Conservation (phyloP, 257 asterid genomes). For the Solanum dulcamara region DNA sequence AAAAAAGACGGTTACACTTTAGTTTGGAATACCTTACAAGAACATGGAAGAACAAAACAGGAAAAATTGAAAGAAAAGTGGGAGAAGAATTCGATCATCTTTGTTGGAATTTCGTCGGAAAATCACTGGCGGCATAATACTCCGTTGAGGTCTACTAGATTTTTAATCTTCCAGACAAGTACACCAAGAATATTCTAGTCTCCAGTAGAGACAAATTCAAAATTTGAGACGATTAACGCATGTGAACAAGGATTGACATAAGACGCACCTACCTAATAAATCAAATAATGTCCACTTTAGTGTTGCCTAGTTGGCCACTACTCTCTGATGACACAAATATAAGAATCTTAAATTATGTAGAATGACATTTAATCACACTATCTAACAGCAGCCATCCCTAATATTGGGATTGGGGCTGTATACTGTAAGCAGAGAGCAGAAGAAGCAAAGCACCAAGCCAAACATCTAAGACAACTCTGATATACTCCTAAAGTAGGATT, state of each 20-base stretch:
- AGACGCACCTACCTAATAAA: not conserved
- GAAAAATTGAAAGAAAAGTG: too few relatives aligned
- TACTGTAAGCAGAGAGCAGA: not conserved
- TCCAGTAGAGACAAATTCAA: not conserved
- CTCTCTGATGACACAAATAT: not conserved
- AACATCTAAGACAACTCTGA: not conserved
- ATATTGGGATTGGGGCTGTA: not conserved
- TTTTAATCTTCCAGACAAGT: not conserved
- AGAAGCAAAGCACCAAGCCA: not conserved
- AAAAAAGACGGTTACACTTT: too few relatives aligned
- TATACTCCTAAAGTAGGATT: constrained; percentile 14
- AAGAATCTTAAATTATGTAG: not conserved
- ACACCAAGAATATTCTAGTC: not conserved
- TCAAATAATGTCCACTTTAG: not conserved
- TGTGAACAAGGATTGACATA: not conserved
- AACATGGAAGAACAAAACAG: too few relatives aligned
- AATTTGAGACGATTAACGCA: not conserved
- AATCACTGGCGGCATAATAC: too few relatives aligned
- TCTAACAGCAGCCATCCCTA: not conserved
- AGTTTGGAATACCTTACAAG: too few relatives aligned
- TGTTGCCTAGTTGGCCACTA: not conserved
- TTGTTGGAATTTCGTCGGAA: too few relatives aligned
- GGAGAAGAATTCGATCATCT: too few relatives aligned
- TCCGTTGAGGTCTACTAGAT: not conserved
- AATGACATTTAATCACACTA: not conserved